A percentile compares a stretch with the other conserved stretches of the same genome.
Conservation (phyloP, 345 rosid genomes). For the Gossypium anomalum region DNA sequence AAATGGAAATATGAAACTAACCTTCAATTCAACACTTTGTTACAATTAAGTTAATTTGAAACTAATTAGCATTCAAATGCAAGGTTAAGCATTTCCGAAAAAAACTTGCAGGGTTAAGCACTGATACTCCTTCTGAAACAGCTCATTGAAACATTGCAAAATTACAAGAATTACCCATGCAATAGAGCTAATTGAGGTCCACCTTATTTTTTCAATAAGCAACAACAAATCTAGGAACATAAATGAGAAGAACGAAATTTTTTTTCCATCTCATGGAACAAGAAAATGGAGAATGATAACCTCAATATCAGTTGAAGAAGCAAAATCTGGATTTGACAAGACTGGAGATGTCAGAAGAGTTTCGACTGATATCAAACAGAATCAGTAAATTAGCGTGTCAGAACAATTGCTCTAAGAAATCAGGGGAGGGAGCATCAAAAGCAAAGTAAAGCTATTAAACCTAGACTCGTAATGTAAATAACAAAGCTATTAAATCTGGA, state of each 20-base stretch:
- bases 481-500: neutral
- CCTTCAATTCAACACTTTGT: neutral
- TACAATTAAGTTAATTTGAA: neutral
- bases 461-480: neutral
- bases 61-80: neutral
- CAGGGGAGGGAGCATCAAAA: neutral
- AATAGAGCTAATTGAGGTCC: neutral
- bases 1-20: neutral
- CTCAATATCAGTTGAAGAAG: neutral
- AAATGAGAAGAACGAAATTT: neutral
- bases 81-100: neutral
- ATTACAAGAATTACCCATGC: constrained; percentile 4
- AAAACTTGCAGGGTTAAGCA: neutral
- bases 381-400: neutral
- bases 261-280: neutral
- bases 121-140: constrained; percentile 8
- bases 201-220: neutral
- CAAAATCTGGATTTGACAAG: neutral
- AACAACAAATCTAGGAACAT: neutral
- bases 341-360: neutral
- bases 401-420: neutral
- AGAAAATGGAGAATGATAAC: constrained; percentile 7
- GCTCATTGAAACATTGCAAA: neutral
- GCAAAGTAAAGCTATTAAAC: neutral
- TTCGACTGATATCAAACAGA: neutral